Base-by-base conservation (phyloP, 306 rosid species). In the Chamaecrista fasciculata region DNA sequence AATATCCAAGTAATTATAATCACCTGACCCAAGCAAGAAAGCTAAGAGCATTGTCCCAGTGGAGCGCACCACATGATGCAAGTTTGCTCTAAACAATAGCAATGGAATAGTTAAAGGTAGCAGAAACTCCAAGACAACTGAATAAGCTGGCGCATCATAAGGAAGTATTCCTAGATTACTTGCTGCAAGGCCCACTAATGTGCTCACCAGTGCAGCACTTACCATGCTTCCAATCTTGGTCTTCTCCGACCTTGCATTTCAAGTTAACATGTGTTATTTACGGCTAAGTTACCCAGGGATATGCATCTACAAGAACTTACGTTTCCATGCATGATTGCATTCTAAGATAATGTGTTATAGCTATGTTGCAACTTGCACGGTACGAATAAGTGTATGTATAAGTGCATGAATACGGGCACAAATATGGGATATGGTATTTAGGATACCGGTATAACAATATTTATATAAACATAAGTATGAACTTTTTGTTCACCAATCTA, bases 131-230 rank as follows among this genome's bases (percentile, higher is more conserved):
- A 89, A 21, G 63, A 86, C 90, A 59, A 85, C 16, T 9, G 88
- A 79, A 70, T 80, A 89, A 11, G 87, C 82, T 0, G 79, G 74
- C 5, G 96, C 92, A 9, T 86, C 88, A 61, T 71, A 76, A 28
- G 96, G 88, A 66, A 86, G 85, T 31, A 89, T 73, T 72, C 96
- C 90, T 7, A 79, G 5, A 78, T 86, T 89, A 46, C 96, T 86
- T 26, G 90, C 90, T 48, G 86, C 88, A 21, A 86, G 87, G 39
- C 92, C 90, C 43, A 83, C 83, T 62, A 89, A 85, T n/a, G 92
- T 89, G 87, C 96, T 86, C 11, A 86, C 89, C 19, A 89, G 71
- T 7, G 92, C 92, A 48, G 86, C 96, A 79, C 90, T 89, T 61
- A 89, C 84, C 81, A 82, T 86, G 69, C 90, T 84, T 62, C 96